These are phyloP conservation scores for Babesia divergens DNA, from an alignment of 169 alveolate species.

Conservation along the genomic window DNA sequence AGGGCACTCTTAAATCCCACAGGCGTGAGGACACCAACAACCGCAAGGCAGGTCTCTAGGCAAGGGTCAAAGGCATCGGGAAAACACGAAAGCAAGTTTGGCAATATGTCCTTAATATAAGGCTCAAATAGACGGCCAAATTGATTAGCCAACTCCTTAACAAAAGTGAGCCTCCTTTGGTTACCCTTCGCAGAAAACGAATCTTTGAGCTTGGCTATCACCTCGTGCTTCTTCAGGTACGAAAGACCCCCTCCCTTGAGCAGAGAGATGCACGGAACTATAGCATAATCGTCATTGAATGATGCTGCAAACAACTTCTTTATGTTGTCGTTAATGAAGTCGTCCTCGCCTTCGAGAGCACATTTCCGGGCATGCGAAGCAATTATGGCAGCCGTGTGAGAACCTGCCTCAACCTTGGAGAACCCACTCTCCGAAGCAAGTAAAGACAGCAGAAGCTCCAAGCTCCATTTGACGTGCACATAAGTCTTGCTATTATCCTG, in stretches of 20 bases:
- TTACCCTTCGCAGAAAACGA: not conserved
- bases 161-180: not conserved
- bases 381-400: constrained; percentile 3
- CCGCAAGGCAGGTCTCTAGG: not conserved
- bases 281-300: not conserved
- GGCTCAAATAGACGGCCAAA: constrained; percentile 47
- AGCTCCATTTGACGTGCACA: constrained; percentile 1
- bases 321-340: constrained; percentile 1
- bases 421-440: constrained; percentile 8
- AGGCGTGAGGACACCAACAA: constrained; percentile 11
- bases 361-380: constrained; percentile 21
- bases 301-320: not conserved
- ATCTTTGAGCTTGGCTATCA: constrained; percentile 18
- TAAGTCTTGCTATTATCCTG: constrained; percentile 6
- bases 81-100: constrained; percentile 4
- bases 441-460: constrained; percentile 2
- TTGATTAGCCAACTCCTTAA: constrained; percentile 6
- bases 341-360: constrained; percentile 32
- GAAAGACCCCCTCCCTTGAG: constrained; percentile 38
- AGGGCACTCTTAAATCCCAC: constrained; percentile 24
- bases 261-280: constrained; percentile 30
- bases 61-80: constrained; percentile 2
- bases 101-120: constrained; percentile 27
- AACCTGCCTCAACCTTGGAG: constrained; percentile 5
- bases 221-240: constrained; percentile 32